Conservation (phyloP, 305 asterid genomes). For the Fraxinus paxiana region DNA sequence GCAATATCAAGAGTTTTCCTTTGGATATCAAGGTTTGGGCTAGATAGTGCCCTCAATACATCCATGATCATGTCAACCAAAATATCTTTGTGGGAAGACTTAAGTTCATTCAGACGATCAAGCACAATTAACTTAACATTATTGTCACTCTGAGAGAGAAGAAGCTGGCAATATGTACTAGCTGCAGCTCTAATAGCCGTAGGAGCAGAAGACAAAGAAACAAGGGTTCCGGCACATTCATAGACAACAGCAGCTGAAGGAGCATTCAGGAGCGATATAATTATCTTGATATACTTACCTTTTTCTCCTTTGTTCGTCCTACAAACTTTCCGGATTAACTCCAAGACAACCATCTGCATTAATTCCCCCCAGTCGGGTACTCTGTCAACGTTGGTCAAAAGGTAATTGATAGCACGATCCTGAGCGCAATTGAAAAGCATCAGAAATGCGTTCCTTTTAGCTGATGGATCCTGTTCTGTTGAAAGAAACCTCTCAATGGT, state of each 20-base stretch:
- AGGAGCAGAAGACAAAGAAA: slow-evolving; percentile 91
- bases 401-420: slow-evolving; percentile 51
- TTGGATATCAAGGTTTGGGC: slow-evolving; percentile 84
- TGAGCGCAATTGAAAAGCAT: slow-evolving; percentile 53
- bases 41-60: slow-evolving; percentile 85
- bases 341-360: slow-evolving; percentile 53
- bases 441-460: slow-evolving; percentile 82
- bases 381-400: slow-evolving; percentile 42
- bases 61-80: slow-evolving; percentile 94
- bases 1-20: slow-evolving; percentile 89
- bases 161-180: slow-evolving; percentile 89
- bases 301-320: slow-evolving; percentile 52
- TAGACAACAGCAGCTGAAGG: slow-evolving; percentile 88
- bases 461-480: slow-evolving; percentile 80
- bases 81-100: slow-evolving; percentile 69
- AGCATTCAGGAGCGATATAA: slow-evolving; percentile 38
- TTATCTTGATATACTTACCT: slow-evolving; percentile 52
- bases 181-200: slow-evolving; percentile 95
- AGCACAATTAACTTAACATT: slow-evolving; percentile 89
- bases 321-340: slow-evolving; percentile 48
- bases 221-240: slow-evolving; percentile 97
- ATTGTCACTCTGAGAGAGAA: slow-evolving; percentile 90
- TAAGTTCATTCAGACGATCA: slow-evolving; percentile 86
- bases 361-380: slow-evolving; percentile 51
- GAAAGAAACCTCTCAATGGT: slow-evolving; percentile 72